Evolutionary conservation across 257 asterid genomes (phyloP), one percentile per base, ranked within the genome.

Genomic region (Avicennia marina): DNA sequence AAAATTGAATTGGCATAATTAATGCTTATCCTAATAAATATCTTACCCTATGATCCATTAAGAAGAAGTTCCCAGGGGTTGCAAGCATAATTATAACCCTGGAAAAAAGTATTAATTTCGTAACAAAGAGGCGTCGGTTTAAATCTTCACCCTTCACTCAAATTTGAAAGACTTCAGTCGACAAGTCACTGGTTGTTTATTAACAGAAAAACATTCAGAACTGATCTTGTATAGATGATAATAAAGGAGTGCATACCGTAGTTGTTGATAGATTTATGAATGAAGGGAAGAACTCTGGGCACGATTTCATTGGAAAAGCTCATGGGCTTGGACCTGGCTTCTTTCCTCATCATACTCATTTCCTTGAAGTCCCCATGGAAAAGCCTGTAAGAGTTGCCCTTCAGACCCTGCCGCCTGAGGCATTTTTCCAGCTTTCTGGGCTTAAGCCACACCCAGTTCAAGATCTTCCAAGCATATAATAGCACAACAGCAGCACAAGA

Each of bases 281-380:
- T n/a, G 34, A 9, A 22, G 27, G 80, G 77, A 4, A 70, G 4
- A 3, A 66, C 61, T 41, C 80, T 42, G 2, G 80, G 68, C 8
- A 53, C 58, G 3, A 69, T 43, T 20, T 70, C 68, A 36, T 74
- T 55, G 6, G 69, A 48, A 26, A 74, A 12, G 26, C 3, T n/a
- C 20, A 82, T 78, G 63, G 86, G 77, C 10, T 64, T 72, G 47
- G 76, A 59, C 66, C 13, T 16, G 2, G 87, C 75, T 44, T 79
- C 77, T 18, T 58, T 63, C 9, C 44, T 17, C 72, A 70, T 59
- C 56, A 0, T 39, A 2, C 2, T 20, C 36, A 78, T 62, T 36
- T 81, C 79, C 13, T 63, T 64, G 49, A 65, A 72, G 47, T 81
- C 89, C 18, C 83, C 86, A 9, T 64, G 12, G 56, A 74, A 22